These are phyloP conservation scores for Trichoderma pleuroti DNA, from an alignment of 2,329 filamentous ascomycete species.

Conservation along the genomic window DNA sequence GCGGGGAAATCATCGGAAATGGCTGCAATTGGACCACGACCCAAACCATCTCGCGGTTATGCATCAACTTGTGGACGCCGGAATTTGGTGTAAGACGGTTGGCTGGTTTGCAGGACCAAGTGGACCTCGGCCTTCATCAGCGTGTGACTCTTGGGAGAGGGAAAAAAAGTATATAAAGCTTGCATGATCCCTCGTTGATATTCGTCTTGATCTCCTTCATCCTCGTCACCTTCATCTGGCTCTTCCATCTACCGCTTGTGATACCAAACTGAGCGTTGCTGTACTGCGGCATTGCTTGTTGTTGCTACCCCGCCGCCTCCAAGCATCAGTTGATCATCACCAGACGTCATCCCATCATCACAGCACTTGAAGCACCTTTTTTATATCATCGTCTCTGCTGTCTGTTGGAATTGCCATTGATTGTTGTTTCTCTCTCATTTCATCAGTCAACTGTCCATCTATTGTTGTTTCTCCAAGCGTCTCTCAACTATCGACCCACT, in stretches of 20 bases:
- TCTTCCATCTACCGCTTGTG: not conserved
- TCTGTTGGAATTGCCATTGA: not conserved
- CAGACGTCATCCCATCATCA: not conserved
- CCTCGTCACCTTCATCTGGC: not conserved
- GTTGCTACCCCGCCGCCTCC: not conserved
- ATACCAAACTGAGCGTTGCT: not conserved
- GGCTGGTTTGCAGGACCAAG: not conserved
- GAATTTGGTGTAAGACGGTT: not conserved
- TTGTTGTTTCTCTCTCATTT: not conserved
- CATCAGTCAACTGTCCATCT: not conserved
- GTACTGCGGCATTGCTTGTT: not conserved
- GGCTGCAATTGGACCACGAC: not conserved
- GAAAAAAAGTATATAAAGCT: not conserved
- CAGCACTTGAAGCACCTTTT: not conserved
- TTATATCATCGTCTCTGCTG: not conserved
- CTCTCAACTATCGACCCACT: not conserved
- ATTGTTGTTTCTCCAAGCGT: not conserved
- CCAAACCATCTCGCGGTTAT: not conserved
- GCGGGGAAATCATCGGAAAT: not conserved
- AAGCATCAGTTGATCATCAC: not conserved
- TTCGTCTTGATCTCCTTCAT: not conserved
- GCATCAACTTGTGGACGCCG: not conserved
- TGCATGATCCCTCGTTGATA: not conserved
- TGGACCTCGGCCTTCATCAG: not conserved
- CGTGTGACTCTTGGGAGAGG: not conserved